A percentile compares a stretch with the other conserved stretches of the same genome.
Evolutionary conservation across 2,329 filamentous ascomycete genomes (phyloP).

Genomic region (Teratosphaeria nubilosa): DNA sequence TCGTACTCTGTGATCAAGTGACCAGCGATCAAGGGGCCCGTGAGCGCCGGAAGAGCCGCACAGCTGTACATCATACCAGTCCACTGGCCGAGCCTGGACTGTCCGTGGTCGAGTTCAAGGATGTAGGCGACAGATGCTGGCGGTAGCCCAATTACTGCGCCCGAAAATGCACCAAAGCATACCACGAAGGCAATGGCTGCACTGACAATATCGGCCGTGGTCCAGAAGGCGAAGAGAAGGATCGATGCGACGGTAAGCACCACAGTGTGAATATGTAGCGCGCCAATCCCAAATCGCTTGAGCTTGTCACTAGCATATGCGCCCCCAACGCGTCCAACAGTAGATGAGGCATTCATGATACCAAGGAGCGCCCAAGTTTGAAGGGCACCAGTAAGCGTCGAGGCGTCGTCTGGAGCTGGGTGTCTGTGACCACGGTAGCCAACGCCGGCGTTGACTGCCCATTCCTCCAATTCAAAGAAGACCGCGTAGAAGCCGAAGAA

Average conservation of each 20-base stretch:
- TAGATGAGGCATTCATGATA: conserved; percentile 42
- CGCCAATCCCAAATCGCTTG: conserved; percentile 18
- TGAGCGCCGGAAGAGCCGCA: conserved; percentile 35
- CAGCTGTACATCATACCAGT: conserved; percentile 44
- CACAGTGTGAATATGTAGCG: conserved; percentile 36
- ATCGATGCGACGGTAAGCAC: conserved; percentile 33
- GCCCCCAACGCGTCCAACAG: conserved; percentile 35
- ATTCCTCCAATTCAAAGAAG: conserved; percentile 46
- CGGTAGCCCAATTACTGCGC: conserved; percentile 41
- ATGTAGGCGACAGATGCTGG: conserved; percentile 41
- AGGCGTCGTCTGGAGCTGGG: conserved; percentile 1
- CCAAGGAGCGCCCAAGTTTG: conserved; percentile 40
- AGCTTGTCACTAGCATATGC: conserved; percentile 36
- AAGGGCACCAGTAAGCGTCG: conserved; percentile 24
- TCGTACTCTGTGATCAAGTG: conserved; percentile 32
- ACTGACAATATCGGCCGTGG: conserved; percentile 27
- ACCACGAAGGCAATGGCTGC: conserved; percentile 39
- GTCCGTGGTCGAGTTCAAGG: conserved; percentile 24
- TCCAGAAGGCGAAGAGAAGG: conserved; percentile 37
- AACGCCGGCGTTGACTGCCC: conserved; percentile 35
- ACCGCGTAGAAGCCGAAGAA: conserved; percentile 44
- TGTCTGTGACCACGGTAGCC: conserved; percentile 22
- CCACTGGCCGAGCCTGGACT: conserved; percentile 41
- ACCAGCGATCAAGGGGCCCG: conserved; percentile 39
- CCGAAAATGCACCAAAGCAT: conserved; percentile 39